These are phyloP conservation scores for Rhizopus microsporus DNA, from an alignment of 371 early-diverging fungal genomes.

Conservation along the genomic window DNA sequence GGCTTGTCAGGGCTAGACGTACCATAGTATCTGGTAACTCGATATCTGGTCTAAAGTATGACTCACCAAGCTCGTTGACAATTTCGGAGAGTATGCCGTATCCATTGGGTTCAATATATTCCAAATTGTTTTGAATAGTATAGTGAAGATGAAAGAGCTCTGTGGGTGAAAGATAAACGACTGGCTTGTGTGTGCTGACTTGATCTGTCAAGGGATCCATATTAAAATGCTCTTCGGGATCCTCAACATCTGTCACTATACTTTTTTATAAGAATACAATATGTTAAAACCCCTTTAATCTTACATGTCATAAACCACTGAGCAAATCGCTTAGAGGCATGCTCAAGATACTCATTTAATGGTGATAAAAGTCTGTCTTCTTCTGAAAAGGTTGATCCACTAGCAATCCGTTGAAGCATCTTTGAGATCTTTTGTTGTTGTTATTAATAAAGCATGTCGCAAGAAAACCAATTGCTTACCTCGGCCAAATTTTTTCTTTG, in stretches of 20 bases:
- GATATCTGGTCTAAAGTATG: conserved; percentile 60
- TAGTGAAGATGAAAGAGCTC: conserved; percentile 91
- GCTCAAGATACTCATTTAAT: conserved; percentile 78
- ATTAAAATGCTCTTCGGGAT: conserved; percentile 87
- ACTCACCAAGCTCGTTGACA: conserved; percentile 80
- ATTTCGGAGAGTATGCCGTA: conserved; percentile 81
- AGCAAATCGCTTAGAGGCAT: conserved; percentile 73
- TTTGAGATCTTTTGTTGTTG: conserved; percentile 68
- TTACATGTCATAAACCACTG: conserved; percentile 75
- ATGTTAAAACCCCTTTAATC: background rate
- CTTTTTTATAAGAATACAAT: background rate
- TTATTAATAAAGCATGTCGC: background rate
- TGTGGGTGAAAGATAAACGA: conserved; percentile 84
- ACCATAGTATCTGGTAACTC: conserved; percentile 67
- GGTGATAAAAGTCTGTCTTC: conserved; percentile 76
- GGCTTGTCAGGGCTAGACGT: conserved; percentile 67
- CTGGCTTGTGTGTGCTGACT: conserved; percentile 80
- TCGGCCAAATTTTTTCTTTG: conserved; percentile 96
- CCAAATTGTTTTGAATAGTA: conserved; percentile 75
- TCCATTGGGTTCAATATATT: conserved; percentile 56
- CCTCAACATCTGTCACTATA: conserved; percentile 76
- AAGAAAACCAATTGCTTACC: conserved; percentile 19
- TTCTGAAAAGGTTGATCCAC: conserved; percentile 71
- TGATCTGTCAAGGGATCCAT: conserved; percentile 91
- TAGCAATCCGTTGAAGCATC: conserved; percentile 90